phyloP scores from a whole-genome alignment of 345 rosid species.

The Anastatica hierochuntica region DNA sequence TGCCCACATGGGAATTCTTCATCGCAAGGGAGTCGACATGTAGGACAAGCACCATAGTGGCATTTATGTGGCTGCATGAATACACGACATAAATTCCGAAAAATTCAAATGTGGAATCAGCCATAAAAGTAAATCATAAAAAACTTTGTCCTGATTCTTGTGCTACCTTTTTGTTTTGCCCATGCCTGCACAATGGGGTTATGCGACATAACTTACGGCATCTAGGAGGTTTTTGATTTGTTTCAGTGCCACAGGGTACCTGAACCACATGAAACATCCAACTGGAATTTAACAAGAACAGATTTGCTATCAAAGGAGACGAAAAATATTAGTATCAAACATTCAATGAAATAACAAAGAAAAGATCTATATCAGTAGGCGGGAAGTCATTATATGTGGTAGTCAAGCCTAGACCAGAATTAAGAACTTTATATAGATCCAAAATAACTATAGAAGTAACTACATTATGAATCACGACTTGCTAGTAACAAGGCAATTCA shows the following conservation, averaged over 20 bases:
- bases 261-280: constrained; percentile 20
- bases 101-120: not conserved
- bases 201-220: constrained; percentile 65
- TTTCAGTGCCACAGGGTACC: constrained; percentile 99
- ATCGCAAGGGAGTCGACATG: constrained; percentile 63
- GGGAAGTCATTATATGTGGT: too few relatives aligned
- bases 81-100: not conserved
- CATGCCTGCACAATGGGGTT: constrained; percentile 68
- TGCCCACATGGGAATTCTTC: constrained; percentile 87
- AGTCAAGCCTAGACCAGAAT: too few relatives aligned
- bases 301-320: not conserved
- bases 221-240: constrained; percentile 79
- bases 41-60: constrained; percentile 91
- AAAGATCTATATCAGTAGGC: too few relatives aligned
- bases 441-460: too few relatives aligned
- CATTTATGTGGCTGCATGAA: constrained; percentile 72
- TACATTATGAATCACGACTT: not conserved
- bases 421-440: too few relatives aligned
- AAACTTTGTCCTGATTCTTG: constrained; percentile 4
- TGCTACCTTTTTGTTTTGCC: constrained; percentile 53
- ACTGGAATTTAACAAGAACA: not conserved
- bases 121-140: not conserved
- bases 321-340: not conserved
- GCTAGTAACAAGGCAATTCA: not conserved
- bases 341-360: too few relatives aligned